These are phyloP conservation scores for Phialophora tarda DNA, from an alignment of 2,329 filamentous ascomycete genomes.

Conservation along the genomic window DNA sequence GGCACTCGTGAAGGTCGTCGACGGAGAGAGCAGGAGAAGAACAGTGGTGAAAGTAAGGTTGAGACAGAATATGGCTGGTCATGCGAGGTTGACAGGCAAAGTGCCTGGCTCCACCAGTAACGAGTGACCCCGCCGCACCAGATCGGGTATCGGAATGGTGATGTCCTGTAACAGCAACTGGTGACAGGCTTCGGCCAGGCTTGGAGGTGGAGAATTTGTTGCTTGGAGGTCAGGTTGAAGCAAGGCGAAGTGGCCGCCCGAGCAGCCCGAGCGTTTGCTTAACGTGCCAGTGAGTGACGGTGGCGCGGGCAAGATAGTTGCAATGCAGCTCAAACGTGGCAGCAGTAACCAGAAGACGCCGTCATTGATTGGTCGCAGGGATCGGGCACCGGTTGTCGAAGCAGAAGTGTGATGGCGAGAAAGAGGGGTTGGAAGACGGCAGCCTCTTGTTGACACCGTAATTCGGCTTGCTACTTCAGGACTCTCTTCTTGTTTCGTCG, in stretches of 20 bases:
- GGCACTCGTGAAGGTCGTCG: not conserved
- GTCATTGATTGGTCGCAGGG: not conserved
- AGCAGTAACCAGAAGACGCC: not conserved
- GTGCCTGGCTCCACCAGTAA: constrained; percentile 8
- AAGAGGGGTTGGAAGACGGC: constrained; percentile 3
- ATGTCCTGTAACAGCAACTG: not conserved
- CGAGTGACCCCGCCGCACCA: constrained; percentile 6
- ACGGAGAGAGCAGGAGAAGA: not conserved
- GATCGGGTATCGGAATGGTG: constrained; percentile 8
- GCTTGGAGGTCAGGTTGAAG: constrained; percentile 1
- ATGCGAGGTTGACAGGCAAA: constrained; percentile 33
- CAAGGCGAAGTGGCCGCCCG: not conserved
- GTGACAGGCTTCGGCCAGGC: not conserved
- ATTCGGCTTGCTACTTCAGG: constrained; percentile 1
- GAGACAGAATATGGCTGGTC: constrained; percentile 26
- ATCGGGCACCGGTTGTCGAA: not conserved
- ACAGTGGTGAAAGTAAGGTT: constrained; percentile 37
- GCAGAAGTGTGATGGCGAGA: not conserved
- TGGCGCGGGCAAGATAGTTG: constrained; percentile 4
- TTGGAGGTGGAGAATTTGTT: constrained; percentile 2
- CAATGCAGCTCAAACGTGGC: constrained; percentile 4
- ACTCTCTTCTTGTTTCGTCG: constrained; percentile 3
- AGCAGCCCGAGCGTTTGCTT: constrained; percentile 5
- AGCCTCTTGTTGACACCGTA: not conserved
- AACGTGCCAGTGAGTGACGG: not conserved